Percentiles rank a stretch among this genome's conserved stretches.
These are phyloP conservation scores for Backusella tarrabulga DNA, from an alignment of 192 early-diverging fungal genomes.

Conservation along the genomic window DNA sequence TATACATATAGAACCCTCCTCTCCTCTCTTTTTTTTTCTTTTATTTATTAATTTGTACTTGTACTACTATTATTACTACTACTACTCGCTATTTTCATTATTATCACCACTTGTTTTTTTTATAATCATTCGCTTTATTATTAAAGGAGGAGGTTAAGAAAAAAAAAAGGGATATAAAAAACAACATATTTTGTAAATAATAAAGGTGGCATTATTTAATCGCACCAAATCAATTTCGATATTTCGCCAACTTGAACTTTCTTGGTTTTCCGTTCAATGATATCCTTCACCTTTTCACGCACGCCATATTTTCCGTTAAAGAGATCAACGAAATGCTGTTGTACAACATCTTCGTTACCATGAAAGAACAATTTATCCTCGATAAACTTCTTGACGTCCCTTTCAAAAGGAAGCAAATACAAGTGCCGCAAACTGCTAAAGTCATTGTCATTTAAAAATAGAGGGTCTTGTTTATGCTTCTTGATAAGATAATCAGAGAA, in stretches of 20 bases:
- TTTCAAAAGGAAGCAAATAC: not conserved
- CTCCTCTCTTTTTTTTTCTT: not conserved
- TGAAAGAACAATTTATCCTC: not conserved
- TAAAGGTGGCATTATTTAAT: not conserved
- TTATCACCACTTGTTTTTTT: not conserved
- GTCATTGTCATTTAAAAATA: not conserved
- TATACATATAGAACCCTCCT: not conserved
- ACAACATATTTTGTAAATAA: not conserved
- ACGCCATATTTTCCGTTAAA: constrained; percentile 63
- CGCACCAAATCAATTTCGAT: not conserved
- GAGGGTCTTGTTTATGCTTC: not conserved
- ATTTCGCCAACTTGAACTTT: not conserved
- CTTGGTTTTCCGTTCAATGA: constrained; percentile 51
- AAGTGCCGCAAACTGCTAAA: not conserved
- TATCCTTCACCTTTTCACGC: constrained; percentile 56
- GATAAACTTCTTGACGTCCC: not conserved
- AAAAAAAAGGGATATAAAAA: not conserved
- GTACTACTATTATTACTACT: not conserved
- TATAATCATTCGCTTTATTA: no score
- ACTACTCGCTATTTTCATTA: not conserved
- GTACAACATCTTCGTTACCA: not conserved
- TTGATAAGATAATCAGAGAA: not conserved
- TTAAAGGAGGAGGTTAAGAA: not conserved
- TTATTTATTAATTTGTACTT: not conserved
- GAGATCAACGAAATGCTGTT: not conserved